A percentile compares a stretch with the other conserved stretches of the same genome.
Evolutionary conservation across 306 rosid species (phyloP).

Genomic region (Rosa chinensis): DNA sequence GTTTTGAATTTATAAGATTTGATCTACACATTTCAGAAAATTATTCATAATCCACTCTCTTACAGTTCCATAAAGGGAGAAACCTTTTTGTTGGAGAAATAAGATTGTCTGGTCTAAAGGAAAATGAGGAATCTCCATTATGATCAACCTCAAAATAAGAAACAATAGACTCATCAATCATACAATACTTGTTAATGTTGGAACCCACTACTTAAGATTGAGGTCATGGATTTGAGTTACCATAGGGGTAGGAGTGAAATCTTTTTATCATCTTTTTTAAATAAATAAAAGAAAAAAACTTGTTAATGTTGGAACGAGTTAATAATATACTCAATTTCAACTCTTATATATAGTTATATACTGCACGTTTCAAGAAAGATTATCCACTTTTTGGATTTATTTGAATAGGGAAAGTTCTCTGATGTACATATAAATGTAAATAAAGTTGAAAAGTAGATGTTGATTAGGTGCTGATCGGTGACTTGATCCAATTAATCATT

Average conservation of each 20-base stretch:
- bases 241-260: too few relatives aligned
- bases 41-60: background rate
- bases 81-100: background rate
- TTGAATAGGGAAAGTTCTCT: background rate
- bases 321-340: background rate
- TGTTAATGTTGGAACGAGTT: background rate
- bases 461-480: background rate
- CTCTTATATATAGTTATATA: background rate
- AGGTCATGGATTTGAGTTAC: too few relatives aligned
- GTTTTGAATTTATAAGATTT: background rate
- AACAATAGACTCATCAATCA: background rate
- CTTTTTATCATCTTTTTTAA: too few relatives aligned
- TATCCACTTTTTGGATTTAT: background rate
- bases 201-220: background rate
- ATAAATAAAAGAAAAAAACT: background rate
- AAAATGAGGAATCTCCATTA: background rate
- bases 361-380: background rate
- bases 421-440: background rate
- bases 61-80: background rate
- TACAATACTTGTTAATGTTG: background rate
- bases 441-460: conserved; percentile 7
- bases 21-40: background rate
- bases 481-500: conserved; percentile 4
- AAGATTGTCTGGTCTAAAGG: background rate
- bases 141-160: background rate